Base-by-base conservation (phyloP, 108 stramenopile species). In the Fistulifera pelliculosa region DNA sequence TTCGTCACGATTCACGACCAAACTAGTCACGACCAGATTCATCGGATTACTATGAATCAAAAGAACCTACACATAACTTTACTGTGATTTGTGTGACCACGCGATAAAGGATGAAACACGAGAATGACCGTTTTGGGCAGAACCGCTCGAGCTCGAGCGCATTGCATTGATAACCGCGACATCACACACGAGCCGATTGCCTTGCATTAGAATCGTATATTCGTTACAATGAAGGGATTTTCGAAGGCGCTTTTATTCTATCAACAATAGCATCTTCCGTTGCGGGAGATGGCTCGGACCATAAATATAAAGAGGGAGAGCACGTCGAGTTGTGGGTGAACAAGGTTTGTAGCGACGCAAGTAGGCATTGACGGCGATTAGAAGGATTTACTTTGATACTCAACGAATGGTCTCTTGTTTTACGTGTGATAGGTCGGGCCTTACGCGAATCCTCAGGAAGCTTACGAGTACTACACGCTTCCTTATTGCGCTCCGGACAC, bases 371-470 rank as follows among this genome's bases (percentile, higher is more conserved):
- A 14, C 16, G 16, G 14, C 21, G 19, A 11, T 47, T 13, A 16
- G 27, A 16, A 38, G 52, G 18, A 53, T 27, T 53, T 50, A 22
- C 23, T 52, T 52, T 52, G 1, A 7, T 1, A 51, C 26, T 23
- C 12, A 10, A 23, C 22, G 2, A 16, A 26, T 51, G 4, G 22
- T 11, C 4, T 43, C 54, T 21, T 39, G 52, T 12, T 31, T 10
- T 11, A 12, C 13, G 8, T 49, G 19, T 1, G 24, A 19, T 16
- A 60, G 89, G 89, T 99, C n/a, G 98, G 98, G 8, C 98, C 98
- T 21, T 97, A 95, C 63, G 88, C 93, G 59, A 99, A 99, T 62
- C 98, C 98, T 13, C 93, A 96, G 77, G 98, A 99, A 74, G 95
- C 95, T 14, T 99, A 99, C 72, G 80, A 92, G 54, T 99, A 97